Evolutionary conservation across 768 basidiomycete genomes (phyloP).

Genomic region (Pulveroboletus sp.): DNA sequence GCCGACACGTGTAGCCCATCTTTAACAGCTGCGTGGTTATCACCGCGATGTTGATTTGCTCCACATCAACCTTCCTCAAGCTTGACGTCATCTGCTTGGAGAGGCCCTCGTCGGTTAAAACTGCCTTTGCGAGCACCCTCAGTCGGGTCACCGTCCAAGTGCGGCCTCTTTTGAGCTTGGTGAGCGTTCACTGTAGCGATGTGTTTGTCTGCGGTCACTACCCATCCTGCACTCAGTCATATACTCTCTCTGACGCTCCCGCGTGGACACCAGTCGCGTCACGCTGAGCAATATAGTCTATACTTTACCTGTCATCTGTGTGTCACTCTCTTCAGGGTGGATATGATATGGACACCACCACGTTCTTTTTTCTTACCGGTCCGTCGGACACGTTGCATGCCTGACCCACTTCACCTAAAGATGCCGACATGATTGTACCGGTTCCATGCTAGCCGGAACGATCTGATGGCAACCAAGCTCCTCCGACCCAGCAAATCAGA

Average conservation of each 20-base stretch:
- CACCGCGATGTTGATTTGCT: conserved; percentile 4
- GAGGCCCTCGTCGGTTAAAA: background rate
- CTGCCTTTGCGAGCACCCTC: background rate
- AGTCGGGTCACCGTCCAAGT: conserved; percentile 3
- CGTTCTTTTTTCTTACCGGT: conserved; percentile 3
- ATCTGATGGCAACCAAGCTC: background rate
- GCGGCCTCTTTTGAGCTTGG: conserved; percentile 11
- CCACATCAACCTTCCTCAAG: conserved; percentile 1
- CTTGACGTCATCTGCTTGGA: conserved; percentile 5
- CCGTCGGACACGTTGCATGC: background rate
- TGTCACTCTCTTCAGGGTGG: background rate
- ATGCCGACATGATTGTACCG: background rate
- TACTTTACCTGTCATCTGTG: conserved; percentile 6
- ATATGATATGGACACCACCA: background rate
- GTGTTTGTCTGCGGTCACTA: background rate
- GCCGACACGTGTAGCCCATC: background rate
- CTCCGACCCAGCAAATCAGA: no score
- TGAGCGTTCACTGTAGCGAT: background rate
- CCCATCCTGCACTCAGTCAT: background rate
- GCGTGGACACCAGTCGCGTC: background rate
- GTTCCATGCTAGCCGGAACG: conserved; percentile 4
- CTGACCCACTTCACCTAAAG: background rate
- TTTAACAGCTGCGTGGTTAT: background rate
- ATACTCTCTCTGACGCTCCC: conserved; percentile 1
- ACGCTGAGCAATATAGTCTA: conserved; percentile 7